Evolutionary conservation across 2,329 filamentous ascomycete genomes (phyloP).

Genomic region (Aspergillus arachidicola): DNA sequence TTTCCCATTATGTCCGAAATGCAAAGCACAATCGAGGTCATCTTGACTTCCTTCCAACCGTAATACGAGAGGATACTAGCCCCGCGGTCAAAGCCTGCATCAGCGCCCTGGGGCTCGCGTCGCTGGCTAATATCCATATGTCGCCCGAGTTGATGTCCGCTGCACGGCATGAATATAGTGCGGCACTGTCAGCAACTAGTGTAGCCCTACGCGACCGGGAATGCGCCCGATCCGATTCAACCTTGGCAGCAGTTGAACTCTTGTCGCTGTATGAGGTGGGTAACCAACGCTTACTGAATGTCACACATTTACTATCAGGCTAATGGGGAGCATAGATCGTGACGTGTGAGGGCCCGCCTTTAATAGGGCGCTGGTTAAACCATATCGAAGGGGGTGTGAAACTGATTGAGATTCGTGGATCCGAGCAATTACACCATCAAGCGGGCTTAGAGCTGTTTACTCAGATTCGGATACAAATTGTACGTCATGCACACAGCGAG

Average conservation of each 20-base stretch:
- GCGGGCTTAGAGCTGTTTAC: conserved; percentile 14
- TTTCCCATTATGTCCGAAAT: conserved; percentile 15
- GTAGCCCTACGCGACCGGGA: conserved; percentile 12
- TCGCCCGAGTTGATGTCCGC: conserved; percentile 2
- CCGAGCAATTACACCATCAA: conserved; percentile 11
- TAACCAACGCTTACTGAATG: not conserved
- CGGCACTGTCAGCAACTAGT: conserved; percentile 16
- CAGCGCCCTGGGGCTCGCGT: conserved; percentile 17
- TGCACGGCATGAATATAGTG: conserved; percentile 15
- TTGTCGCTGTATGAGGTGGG: conserved; percentile 22
- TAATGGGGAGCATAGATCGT: conserved; percentile 2
- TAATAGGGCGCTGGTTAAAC: conserved; percentile 16
- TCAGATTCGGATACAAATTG: conserved; percentile 11
- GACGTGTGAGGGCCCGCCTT: not conserved
- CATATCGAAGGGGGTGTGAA: conserved; percentile 17
- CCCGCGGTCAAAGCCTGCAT: conserved; percentile 13
- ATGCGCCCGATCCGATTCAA: conserved; percentile 16
- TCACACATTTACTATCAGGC: not conserved
- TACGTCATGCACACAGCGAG: not conserved
- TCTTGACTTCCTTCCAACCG: conserved; percentile 11
- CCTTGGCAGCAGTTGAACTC: conserved; percentile 19
- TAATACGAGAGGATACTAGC: conserved; percentile 12
- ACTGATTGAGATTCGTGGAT: conserved; percentile 19
- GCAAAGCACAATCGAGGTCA: conserved; percentile 8
- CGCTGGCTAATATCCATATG: conserved; percentile 13